These are phyloP conservation scores for Quercus aquifolioides DNA, from an alignment of 306 rosid species.

Conservation along the genomic window DNA sequence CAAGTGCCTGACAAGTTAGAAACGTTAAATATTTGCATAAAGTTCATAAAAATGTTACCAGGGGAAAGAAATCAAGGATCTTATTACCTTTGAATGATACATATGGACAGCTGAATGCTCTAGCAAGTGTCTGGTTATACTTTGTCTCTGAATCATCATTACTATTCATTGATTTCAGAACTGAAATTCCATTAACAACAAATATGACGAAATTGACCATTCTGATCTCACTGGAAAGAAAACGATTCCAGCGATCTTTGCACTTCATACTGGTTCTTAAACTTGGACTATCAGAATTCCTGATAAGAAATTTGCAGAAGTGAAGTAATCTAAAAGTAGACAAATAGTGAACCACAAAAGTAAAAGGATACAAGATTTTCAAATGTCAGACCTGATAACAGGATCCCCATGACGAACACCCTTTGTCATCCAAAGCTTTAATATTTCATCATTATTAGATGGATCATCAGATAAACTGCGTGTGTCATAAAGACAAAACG, in stretches of 20 bases:
- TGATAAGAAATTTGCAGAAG: constrained; percentile 36
- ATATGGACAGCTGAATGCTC: constrained; percentile 61
- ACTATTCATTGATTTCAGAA: constrained; percentile 53
- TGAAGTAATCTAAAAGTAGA: constrained; percentile 7
- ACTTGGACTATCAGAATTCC: constrained; percentile 51
- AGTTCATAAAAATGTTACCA: not conserved
- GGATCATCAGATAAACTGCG: constrained; percentile 59
- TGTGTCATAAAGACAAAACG: constrained; percentile 77
- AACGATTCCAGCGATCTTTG: constrained; percentile 41
- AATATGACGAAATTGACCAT: constrained; percentile 71
- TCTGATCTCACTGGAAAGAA: constrained; percentile 37
- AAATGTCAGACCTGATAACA: constrained; percentile 60
- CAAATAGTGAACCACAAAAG: constrained; percentile 12
- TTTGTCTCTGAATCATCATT: constrained; percentile 28
- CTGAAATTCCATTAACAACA: constrained; percentile 61
- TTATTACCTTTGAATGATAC: constrained; percentile 71
- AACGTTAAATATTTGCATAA: not conserved
- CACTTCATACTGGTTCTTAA: constrained; percentile 42
- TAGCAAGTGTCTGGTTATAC: constrained; percentile 38
- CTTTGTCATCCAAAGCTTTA: constrained; percentile 69
- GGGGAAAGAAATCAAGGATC: constrained; percentile 1
- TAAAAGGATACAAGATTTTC: not conserved
- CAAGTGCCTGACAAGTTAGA: not conserved
- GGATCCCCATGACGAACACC: constrained; percentile 76
- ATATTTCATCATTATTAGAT: constrained; percentile 37